These are phyloP conservation scores for Sclerospora graminicola DNA, from an alignment of 352 stramenopile species.

Conservation along the genomic window DNA sequence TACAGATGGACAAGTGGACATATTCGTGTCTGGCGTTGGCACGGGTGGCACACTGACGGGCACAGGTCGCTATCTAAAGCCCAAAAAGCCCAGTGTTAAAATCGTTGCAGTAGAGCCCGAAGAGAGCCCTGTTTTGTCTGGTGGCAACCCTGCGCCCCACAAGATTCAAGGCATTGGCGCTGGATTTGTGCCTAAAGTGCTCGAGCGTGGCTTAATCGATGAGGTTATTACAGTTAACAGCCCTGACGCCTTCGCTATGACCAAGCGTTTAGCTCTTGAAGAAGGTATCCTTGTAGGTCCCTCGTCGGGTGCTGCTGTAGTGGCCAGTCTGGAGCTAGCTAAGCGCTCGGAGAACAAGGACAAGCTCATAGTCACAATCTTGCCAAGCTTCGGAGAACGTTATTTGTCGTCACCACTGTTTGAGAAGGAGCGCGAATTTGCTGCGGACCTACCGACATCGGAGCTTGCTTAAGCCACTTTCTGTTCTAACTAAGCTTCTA, in stretches of 20 bases:
- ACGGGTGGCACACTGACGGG: slow-evolving; percentile 84
- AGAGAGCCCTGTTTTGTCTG: slow-evolving; percentile 76
- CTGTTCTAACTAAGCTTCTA: too few relatives aligned
- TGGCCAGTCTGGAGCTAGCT: slow-evolving; percentile 65
- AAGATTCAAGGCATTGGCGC: slow-evolving; percentile 85
- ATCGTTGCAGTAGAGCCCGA: slow-evolving; percentile 80
- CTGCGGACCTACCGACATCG: slow-evolving; percentile 40
- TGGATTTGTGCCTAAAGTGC: slow-evolving; percentile 73
- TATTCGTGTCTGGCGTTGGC: slow-evolving; percentile 83
- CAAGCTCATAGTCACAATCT: background rate
- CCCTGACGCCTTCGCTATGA: slow-evolving; percentile 77
- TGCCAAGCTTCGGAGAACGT: slow-evolving; percentile 80
- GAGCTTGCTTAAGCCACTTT: slow-evolving; percentile 7
- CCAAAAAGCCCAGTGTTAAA: slow-evolving; percentile 72
- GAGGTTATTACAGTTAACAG: slow-evolving; percentile 81
- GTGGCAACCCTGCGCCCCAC: slow-evolving; percentile 67
- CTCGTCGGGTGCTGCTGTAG: slow-evolving; percentile 80
- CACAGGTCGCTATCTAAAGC: slow-evolving; percentile 80
- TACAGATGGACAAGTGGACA: slow-evolving; percentile 78
- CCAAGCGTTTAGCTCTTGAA: slow-evolving; percentile 74
- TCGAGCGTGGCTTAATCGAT: slow-evolving; percentile 78
- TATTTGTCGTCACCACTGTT: slow-evolving; percentile 79
- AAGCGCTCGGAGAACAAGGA: background rate
- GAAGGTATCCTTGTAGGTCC: slow-evolving; percentile 83
- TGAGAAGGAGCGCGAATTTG: slow-evolving; percentile 67